Conservation (phyloP, 805 yeast genomes). For the Zygosaccharomyces lentus region DNA sequence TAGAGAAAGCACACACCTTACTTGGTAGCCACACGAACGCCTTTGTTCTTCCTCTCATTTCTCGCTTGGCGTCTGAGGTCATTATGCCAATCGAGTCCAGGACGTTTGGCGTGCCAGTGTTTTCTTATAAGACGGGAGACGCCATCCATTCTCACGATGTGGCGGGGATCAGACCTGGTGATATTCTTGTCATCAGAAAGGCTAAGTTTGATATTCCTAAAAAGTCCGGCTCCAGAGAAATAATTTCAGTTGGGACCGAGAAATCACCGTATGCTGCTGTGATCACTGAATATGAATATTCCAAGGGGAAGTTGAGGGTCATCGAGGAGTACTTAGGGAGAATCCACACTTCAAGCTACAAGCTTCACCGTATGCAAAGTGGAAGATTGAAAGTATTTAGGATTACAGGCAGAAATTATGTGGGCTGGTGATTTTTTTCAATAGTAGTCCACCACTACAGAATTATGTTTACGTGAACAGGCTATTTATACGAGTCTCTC, state of each 20-base stretch:
- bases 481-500: too few relatives aligned
- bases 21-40: constrained; percentile 26
- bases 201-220: constrained; percentile 70
- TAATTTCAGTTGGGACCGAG: constrained; percentile 54
- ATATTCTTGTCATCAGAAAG: constrained; percentile 67
- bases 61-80: constrained; percentile 38
- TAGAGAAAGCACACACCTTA: constrained; percentile 41
- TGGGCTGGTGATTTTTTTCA: constrained; percentile 60
- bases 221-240: constrained; percentile 45
- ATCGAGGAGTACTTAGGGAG: constrained; percentile 54
- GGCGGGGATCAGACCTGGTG: constrained; percentile 77
- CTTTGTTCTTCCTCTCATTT: constrained; percentile 37
- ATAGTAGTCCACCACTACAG: too few relatives aligned
- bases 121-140: constrained; percentile 52
- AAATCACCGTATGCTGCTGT: constrained; percentile 54
- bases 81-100: constrained; percentile 59
- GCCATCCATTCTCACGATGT: constrained; percentile 45
- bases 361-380: constrained; percentile 64
- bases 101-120: constrained; percentile 55
- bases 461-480: background rate
- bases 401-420: constrained; percentile 63
- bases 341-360: constrained; percentile 57
- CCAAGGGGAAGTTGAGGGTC: constrained; percentile 67
- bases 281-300: constrained; percentile 67
- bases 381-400: constrained; percentile 82